These are phyloP conservation scores for Brassica juncea DNA, from an alignment of 345 rosid species.

Conservation along the genomic window DNA sequence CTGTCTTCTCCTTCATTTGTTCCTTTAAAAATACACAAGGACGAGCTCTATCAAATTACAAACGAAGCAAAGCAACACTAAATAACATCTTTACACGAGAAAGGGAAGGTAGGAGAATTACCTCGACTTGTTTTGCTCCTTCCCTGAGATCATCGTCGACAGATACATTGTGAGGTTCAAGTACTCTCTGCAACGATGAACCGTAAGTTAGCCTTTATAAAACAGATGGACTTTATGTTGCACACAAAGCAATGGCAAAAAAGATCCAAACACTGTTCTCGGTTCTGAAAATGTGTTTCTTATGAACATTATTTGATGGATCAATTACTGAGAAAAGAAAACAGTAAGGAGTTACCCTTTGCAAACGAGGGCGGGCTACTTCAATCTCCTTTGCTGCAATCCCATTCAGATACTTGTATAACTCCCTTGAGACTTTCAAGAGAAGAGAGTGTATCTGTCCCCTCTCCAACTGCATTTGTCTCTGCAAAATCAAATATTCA, in stretches of 20 bases:
- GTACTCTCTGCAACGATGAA: conserved; percentile 50
- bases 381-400: conserved; percentile 62
- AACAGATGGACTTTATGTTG: neutral
- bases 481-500: conserved; percentile 50
- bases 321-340: conserved; percentile 1
- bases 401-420: conserved; percentile 56
- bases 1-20: conserved; percentile 58
- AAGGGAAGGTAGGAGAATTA: conserved; percentile 25
- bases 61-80: conserved; percentile 16
- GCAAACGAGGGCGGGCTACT: conserved; percentile 57
- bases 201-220: no score
- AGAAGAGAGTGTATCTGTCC: conserved; percentile 63
- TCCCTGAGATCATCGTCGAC: conserved; percentile 83
- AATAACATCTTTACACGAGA: neutral
- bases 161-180: conserved; percentile 69
- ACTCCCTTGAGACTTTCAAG: conserved; percentile 62
- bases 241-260: neutral
- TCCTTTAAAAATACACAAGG: conserved; percentile 45
- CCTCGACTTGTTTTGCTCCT: conserved; percentile 86
- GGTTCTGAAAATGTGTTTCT: neutral
- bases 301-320: neutral
- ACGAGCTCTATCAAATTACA: conserved; percentile 62
- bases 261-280: conserved; percentile 8
- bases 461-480: conserved; percentile 78
- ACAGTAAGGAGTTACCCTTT: conserved; percentile 53